Base-by-base conservation (phyloP, 495 filamentous ascomycete species). In the Penicillium cinerascens region DNA sequence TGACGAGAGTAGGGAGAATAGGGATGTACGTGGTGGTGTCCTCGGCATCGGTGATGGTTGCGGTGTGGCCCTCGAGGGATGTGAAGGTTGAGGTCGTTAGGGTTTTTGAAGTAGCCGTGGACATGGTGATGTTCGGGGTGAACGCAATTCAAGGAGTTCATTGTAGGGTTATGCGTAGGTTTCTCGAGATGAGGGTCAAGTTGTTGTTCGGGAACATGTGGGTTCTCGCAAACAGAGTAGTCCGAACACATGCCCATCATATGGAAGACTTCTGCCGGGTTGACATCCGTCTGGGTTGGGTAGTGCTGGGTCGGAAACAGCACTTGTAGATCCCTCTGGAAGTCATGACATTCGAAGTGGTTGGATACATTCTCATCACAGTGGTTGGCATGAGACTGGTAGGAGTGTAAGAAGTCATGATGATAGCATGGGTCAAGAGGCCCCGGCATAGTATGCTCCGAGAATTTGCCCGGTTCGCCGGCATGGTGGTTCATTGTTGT, bases 1-100 rank as follows among this genome's bases (percentile, higher is more conserved):
- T 72, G 70, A 29, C 72, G 71, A 1, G 74, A 69, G 47, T 73
- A 73, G 6, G 72, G 73, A 17, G 70, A 71, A 45, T 74, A 75
- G 17, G 65, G 57, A 42, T 70, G 70, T 16, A 60, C 39, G 55
- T 71, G 72, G 18, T 54, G 46, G 27, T 76, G 71, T 21, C 50
- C 45, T 49, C 68, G 64, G 48, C 72, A 71, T 36, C 66, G 69
- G 49, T 75, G 69, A 23, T 73, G 66, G 6, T 60, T 67, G 22
- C 72, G 72, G 44, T 68, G 71, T 13, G 70, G 69, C 7, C 71
- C 71, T 29, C 57, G 41, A 13, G 52, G 43, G 23, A 54, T 49
- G n/a, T 64, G 41, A 29, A 64, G 26, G 40, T 63, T 57, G 4
- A 64, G 22, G 40, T 70, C 59, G 27, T 63, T 63, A 3, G 66